Evolutionary conservation across 2,329 filamentous ascomycete species (phyloP), one percentile per base, ranked within the genome.

Genomic region (Neonectria hederae): DNA sequence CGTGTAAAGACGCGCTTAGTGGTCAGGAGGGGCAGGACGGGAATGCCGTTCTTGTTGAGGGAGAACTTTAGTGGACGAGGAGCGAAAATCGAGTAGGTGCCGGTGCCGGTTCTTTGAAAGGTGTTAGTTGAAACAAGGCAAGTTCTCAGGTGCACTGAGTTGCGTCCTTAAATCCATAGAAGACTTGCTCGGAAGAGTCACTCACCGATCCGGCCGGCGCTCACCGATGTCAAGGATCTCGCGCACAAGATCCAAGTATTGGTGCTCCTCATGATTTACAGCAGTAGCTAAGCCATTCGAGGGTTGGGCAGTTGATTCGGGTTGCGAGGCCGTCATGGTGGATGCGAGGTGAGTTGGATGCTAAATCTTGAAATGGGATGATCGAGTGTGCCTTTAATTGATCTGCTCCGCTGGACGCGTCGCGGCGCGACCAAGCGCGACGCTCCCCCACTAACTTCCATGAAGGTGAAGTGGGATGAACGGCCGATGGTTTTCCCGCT

Each of bases 1-100:
- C 92, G 91, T 32, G 92, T 87, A 81, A 97, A 98, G 73, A 99
- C 96, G 71, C 96, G 93, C 79, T 99, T 99, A 3, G 96, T 99
- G 5, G 96, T 99, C 19, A 99, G 90, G 71, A 99, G 92, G 24
- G 96, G 96, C 21, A 99, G 87, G 72, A 97, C 84, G 2, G 91
- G 89, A 1, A 72, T 74, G 64, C 83, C 84, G 63, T 82, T 75
- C 59, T 87, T 84, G 67, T 90, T 92, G 68, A 99, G 92, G 48
- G 86, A 85, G 84, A 98, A 99, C 76, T 93, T 94, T 53, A 98
- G 87, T 35, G 94, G 93, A 0, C 87, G 86, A 1, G 96, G 95
- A 2, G 93, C 95, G 74, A 97, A 97, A 69, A 98, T 85, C 10
- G 94, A 94, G 75, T 90, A 88, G 11, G 96, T 99, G 59, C 96